phyloP scores from a whole-genome alignment of 176 grass and related monocot genomes.

The Carex pumila region DNA sequence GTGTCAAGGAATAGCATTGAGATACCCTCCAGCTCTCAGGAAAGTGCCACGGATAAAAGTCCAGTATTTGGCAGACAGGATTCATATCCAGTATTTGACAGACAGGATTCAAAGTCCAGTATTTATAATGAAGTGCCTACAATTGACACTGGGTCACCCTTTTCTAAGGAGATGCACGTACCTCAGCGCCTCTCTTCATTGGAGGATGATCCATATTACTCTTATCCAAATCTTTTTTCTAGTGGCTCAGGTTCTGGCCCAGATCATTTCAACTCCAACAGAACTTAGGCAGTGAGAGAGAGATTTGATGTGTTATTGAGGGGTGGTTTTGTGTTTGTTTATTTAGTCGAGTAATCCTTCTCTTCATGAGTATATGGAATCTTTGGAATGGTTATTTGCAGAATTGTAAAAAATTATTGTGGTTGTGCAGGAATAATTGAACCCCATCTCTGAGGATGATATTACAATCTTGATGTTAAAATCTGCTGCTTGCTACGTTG shows the following conservation, averaged over 20 bases:
- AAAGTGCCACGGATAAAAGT: constrained; percentile 18
- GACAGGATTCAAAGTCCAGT: constrained; percentile 56
- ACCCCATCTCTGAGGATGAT: neutral
- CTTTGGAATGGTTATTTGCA: constrained; percentile 7
- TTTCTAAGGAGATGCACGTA: constrained; percentile 29
- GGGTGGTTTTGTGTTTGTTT: neutral
- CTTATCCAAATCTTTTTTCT: constrained; percentile 80
- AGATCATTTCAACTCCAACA: neutral
- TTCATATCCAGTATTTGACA: constrained; percentile 58
- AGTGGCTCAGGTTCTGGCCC: constrained; percentile 28
- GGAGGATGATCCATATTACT: constrained; percentile 81
- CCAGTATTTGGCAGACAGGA: constrained; percentile 56
- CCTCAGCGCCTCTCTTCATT: constrained; percentile 57
- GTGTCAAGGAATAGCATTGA: constrained; percentile 32
- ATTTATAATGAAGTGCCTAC: constrained; percentile 17
- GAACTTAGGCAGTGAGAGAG: neutral
- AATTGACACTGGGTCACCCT: constrained; percentile 2
- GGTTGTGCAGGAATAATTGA: neutral
- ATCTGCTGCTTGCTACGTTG: neutral
- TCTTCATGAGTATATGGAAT: constrained; percentile 4
- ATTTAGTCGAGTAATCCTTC: neutral
- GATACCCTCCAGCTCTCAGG: constrained; percentile 19
- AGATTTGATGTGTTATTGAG: neutral
- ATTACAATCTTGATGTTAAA: neutral
- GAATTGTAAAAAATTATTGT: constrained; percentile 14